Evolutionary conservation across 1,284 basidiomycete genomes (phyloP), one percentile per base, ranked within the genome.

Genomic region (Violaceomyces palustris): DNA sequence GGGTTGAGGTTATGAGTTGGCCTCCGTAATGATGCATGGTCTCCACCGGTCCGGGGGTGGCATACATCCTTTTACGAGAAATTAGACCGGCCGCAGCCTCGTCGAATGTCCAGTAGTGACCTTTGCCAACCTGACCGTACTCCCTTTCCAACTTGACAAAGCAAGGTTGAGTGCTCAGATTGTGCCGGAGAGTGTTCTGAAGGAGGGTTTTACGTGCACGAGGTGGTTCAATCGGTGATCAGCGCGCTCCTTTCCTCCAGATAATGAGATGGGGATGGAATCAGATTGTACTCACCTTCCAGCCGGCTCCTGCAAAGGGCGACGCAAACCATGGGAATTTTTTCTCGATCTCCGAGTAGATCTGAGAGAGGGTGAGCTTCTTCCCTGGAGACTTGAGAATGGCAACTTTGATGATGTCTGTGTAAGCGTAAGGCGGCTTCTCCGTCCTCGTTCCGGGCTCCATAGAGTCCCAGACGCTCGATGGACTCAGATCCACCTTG

Each of bases 111-210:
- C 56, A 59, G 28, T 59, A 59, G 25, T 54, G 50, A 4, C 56
- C 56, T 29, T 59, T 59, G 21, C 50, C 50, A 6, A 39, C 18
- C 39, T 54, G 50, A 7, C 43, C 44, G 21, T 42, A 44, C 21
- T 59, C 44, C 8, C 56, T 40, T 3, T 59, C 41, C 3, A 59
- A 38, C 42, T 59, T 59, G 44, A 59, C 29, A 25, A 59, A 59
- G 39, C 54, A 59, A 8, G 50, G 47, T 28, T 59, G 56, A 6
- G 50, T 50, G 6, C 50, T 53, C 15, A 59, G 42, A 14, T 59
- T 59, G 47, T 59, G 56, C n/a, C 56, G 37, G 3, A 59, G 35
- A n/a, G 56, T 59, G 36, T 59, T 59, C 56, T 59, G 26, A 17
- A 2, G 31, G 1, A 5, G 22, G 22, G n/a, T n/a, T n/a, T n/a